Evolutionary conservation across 1,284 basidiomycete genomes (phyloP), one percentile per base, ranked within the genome.

Genomic region (Cryptococcus sp.): DNA sequence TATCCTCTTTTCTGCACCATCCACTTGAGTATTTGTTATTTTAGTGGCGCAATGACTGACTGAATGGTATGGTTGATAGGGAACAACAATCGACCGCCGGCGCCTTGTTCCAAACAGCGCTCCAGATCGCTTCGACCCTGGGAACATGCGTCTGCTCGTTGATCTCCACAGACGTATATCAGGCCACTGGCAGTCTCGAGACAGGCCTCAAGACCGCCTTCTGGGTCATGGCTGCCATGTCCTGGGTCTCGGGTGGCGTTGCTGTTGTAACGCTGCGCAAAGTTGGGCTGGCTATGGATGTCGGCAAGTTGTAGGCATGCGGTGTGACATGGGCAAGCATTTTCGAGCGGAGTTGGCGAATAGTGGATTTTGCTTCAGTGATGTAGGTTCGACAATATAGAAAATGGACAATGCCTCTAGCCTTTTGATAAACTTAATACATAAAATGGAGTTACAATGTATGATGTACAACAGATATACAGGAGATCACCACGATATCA

Each of bases 11-110:
- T 7, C 27, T 27, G 8, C 27, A 30, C 38, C 48, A 19, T 11
- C 20, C 10, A 23, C 19, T 54, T 20, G 15, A n/a, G n/a, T n/a
- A n/a, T n/a, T n/a, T n/a, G n/a, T n/a, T 38, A 20, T 35, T 48
- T 13, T 10, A 7, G 7, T 11, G 15, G 17, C 7, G 35, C 20
- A 19, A 2, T 7, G 16, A 48, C 41, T 55, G n/a, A 52, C 17
- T 8, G 15, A n/a, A 3, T 40, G 20, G 15, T 10, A 16, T 6
- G 17, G 2, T 27, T 22, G 3, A 17, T 20, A 60, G 63, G 39
- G 62, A 70, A 46, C 66, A 72, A 63, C 70, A 70, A 57, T 66
- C 66, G 17, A 60, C 70, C 30, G 70, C 56, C 5, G 70, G 70
- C n/a, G 70, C 70, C 1, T 54, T 72, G 5, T 72, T 72, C 62